Evolutionary conservation across 2,329 filamentous ascomycete genomes (phyloP).

Genomic region (Epichloe glyceriae): DNA sequence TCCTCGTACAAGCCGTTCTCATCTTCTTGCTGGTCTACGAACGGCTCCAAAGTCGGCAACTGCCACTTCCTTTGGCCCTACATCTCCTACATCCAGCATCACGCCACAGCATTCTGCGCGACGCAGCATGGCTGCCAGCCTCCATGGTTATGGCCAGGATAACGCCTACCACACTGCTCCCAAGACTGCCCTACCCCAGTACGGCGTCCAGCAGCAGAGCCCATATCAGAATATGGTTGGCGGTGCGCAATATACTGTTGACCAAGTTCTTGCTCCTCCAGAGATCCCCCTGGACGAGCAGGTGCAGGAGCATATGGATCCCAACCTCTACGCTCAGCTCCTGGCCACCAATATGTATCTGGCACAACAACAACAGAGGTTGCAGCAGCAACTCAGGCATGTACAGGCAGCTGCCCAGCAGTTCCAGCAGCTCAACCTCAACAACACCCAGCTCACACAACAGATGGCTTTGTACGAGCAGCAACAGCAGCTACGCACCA

Average conservation of each 20-base stretch:
- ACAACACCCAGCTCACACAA: conserved; percentile 32
- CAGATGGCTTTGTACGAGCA: conserved; percentile 34
- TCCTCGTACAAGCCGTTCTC: conserved; percentile 86
- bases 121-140: conserved; percentile 30
- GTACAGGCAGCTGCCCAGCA: conserved; percentile 76
- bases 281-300: conserved; percentile 61
- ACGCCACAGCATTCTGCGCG: conserved; percentile 30
- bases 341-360: conserved; percentile 86
- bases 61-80: conserved; percentile 58
- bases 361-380: conserved; percentile 84
- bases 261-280: conserved; percentile 79
- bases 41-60: conserved; percentile 81
- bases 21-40: conserved; percentile 82
- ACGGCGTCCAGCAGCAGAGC: conserved; percentile 22
- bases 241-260: conserved; percentile 54
- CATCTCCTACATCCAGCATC: conserved; percentile 37
- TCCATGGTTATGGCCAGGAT: conserved; percentile 31
- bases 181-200: conserved; percentile 45
- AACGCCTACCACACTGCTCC: conserved; percentile 32
- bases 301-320: conserved; percentile 65
- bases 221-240: conserved; percentile 19
- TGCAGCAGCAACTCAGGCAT: conserved; percentile 82
- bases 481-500: conserved; percentile 27
- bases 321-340: conserved; percentile 74
- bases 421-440: conserved; percentile 65